Percentiles rank a stretch among this genome's conserved stretches.
Evolutionary conservation across 805 yeast species (phyloP).

Genomic region (Wickerhamomyces canadensis): DNA sequence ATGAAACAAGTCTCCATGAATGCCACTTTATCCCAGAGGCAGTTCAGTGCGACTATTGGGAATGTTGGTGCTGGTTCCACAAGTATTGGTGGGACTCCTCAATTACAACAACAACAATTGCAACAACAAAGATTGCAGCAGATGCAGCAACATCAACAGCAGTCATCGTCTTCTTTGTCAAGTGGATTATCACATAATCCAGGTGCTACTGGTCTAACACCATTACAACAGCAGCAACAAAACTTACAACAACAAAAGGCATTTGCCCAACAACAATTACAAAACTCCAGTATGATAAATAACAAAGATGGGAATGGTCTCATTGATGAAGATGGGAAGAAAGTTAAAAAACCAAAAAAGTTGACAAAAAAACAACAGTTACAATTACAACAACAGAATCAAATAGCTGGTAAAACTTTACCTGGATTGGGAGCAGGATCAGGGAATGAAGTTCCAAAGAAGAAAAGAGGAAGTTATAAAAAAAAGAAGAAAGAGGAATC

Average conservation of each 20-base stretch:
- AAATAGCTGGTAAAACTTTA: background rate
- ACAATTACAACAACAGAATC: constrained; percentile 2
- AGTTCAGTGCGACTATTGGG: too few species aligned
- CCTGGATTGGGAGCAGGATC: too few species aligned
- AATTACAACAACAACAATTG: constrained; percentile 25
- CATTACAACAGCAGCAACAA: constrained; percentile 16
- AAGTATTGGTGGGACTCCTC: too few species aligned
- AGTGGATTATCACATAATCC: too few species aligned
- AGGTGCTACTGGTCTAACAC: constrained; percentile 2
- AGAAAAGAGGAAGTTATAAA: constrained; percentile 25
- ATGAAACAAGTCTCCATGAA: constrained; percentile 38
- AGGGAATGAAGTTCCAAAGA: too few species aligned
- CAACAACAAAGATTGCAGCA: constrained; percentile 27
- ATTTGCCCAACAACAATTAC: constrained; percentile 24
- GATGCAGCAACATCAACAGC: constrained; percentile 22
- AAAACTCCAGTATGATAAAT: constrained; percentile 13
- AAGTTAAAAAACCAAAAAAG: constrained; percentile 15
- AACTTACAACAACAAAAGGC: constrained; percentile 21
- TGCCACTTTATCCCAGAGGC: constrained; percentile 18
- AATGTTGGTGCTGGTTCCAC: too few species aligned
- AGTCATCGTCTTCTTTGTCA: too few species aligned
- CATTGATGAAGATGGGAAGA: constrained; percentile 18
- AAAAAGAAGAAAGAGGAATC: constrained; percentile 20
- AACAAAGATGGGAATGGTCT: constrained; percentile 2
- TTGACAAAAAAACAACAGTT: constrained; percentile 15